Base-by-base conservation (phyloP, 345 rosid species). In the Acer campestre region DNA sequence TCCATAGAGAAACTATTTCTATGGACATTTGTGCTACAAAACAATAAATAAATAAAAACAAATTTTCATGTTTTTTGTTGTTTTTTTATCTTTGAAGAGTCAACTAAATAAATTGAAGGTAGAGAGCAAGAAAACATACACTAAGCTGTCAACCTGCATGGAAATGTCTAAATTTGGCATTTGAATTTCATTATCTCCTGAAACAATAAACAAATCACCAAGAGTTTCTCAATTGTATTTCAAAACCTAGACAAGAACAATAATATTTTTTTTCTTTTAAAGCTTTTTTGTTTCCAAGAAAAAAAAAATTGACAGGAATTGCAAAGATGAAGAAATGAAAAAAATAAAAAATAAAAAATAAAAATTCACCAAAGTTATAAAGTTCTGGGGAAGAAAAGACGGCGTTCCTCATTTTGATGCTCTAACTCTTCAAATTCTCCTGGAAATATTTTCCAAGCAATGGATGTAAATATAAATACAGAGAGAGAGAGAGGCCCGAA, bases 101-200 rank as follows among this genome's bases (percentile, higher is more conserved):
- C 38, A 35, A 35, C 38, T 35, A 35, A 49, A 49, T 14, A 49
- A 61, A 65, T 22, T 23, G 56, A 67, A 75, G 53, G 0, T n/a
- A 35, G 74, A 62, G 38, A 79, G n/a, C 2, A 44, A 53, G 40
- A 73, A 23, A 44, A n/a, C 82, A 66, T 84, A 84, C 90, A 80
- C 35, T 61, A 79, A 78, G 79, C 49, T 73, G 77, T 89, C 89
- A 78, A 79, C 49, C 76, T 74, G 77, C 79, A 74, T 23, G 66
- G 83, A 75, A 48, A 76, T 61, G 9, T 81, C 86, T 68, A 76
- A 49, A 67, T 77, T 79, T 20, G 85, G 81, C 81, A 75, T 72
- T 83, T 80, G 84, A 75, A 74, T 78, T 68, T 85, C 90, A 75
- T 79, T 67, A 70, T 78, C 82, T 70, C 87, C 91, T 90, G 83